Percentiles rank a stretch among this genome's conserved stretches.
phyloP scores from a whole-genome alignment of 805 yeast species.

The Candida caryicola region DNA sequence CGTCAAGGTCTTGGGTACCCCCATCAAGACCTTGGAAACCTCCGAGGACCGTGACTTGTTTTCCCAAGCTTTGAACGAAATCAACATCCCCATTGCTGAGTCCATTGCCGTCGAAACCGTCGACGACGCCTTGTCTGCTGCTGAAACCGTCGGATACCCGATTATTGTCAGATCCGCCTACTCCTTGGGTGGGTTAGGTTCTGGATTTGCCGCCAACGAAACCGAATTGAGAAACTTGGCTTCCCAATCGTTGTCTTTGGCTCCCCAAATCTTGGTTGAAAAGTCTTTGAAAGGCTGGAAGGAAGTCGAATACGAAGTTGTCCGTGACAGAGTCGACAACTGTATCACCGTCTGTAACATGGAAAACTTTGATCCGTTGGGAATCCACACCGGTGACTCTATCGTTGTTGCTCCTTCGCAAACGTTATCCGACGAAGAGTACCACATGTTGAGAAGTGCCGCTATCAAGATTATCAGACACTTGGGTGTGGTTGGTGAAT shows the following conservation, averaged over 20 bases:
- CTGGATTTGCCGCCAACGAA: slow-evolving; percentile 88
- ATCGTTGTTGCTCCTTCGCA: slow-evolving; percentile 99
- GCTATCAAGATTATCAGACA: slow-evolving; percentile 97
- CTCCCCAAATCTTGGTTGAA: slow-evolving; percentile 95
- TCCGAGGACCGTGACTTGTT: slow-evolving; percentile 97
- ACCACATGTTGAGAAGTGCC: slow-evolving; percentile 95
- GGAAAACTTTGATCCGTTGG: slow-evolving; percentile 98
- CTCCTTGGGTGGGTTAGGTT: slow-evolving; percentile 96
- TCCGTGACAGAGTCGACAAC: slow-evolving; percentile 92
- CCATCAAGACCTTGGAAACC: slow-evolving; percentile 90
- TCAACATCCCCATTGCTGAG: slow-evolving; percentile 93
- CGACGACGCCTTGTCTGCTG: slow-evolving; percentile 92
- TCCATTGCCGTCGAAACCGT: slow-evolving; percentile 93
- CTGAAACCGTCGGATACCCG: slow-evolving; percentile 85
- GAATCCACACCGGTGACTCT: slow-evolving; percentile 98
- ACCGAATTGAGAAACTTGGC: slow-evolving; percentile 83
- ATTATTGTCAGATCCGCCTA: slow-evolving; percentile 96
- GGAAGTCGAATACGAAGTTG: slow-evolving; percentile 98
- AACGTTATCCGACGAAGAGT: slow-evolving; percentile 94
- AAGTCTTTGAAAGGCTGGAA: slow-evolving; percentile 98
- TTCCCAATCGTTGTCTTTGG: slow-evolving; percentile 80
- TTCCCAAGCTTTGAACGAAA: slow-evolving; percentile 92
- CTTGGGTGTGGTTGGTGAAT: slow-evolving; percentile 97
- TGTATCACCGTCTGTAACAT: slow-evolving; percentile 98
- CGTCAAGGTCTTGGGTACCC: slow-evolving; percentile 96